Evolutionary conservation across 306 rosid genomes (phyloP), one percentile per base, ranked within the genome.

Genomic region (Ormosia semicastrata): DNA sequence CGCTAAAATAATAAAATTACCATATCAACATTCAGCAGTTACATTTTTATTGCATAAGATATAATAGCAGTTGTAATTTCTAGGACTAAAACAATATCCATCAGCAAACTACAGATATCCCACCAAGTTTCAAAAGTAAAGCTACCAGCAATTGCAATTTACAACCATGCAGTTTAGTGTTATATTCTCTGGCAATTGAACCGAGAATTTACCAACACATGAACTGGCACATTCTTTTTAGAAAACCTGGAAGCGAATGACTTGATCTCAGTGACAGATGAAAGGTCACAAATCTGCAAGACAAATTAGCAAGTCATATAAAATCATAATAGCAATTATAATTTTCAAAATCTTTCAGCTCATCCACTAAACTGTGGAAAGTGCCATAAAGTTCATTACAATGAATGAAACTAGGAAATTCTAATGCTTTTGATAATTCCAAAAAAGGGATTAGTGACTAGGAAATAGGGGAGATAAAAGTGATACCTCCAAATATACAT

Each of bases 251-350:
- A 83, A 0, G 90, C 86, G 15, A 93, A 88, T 71, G 97, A 88
- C 89, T 89, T 93, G 81, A 95, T 80, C 40, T 92, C 94, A 9
- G 77, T 60, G 68, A 93, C 59, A 49, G 99, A 95, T 8, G 99
- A 95, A 78, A 93, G 87, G 88, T 95, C 94, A 83, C 99, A 93
- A 50, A 95, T 87, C 99, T 95, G 91, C 77, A 88, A 74, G 43
- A 71, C 43, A 86, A 85, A 56, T 46, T 34, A 82, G 53, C 72
- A 18, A 83, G 83, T 70, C 69, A 30, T 53, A 34, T 40, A 78
- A 41, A 71, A 85, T 56, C 83, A 73, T 39, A 66, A 29, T 76
- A 73, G 24, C n/a, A 78, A 29, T 15, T 59, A n/a, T 29, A 52
- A 34, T 36, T 63, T 71, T 47, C 7, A 52, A 71, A 70, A 49